Conservation (phyloP, 805 yeast genomes). For the Candida endomychidarum region DNA sequence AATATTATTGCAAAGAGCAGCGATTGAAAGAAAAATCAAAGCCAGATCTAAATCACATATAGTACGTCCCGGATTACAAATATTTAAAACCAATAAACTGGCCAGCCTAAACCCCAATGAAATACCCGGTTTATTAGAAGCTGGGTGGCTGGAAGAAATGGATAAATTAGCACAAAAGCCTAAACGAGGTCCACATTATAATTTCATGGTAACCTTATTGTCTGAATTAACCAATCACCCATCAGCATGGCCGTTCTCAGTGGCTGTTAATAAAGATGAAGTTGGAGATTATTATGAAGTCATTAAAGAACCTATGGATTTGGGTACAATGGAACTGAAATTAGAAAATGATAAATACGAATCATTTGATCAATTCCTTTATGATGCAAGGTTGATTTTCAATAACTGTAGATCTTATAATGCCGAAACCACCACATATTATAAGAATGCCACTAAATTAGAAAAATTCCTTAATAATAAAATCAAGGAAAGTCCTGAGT, state of each 20-base stretch:
- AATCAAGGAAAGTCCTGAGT: conserved; percentile 89
- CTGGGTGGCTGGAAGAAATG: conserved; percentile 99
- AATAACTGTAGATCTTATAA: conserved; percentile 92
- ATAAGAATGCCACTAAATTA: conserved; percentile 88
- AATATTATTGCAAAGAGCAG: conserved; percentile 84
- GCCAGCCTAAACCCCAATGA: conserved; percentile 61
- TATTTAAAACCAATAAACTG: conserved; percentile 56
- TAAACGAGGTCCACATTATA: conserved; percentile 90
- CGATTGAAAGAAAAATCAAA: conserved; percentile 80
- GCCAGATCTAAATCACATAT: conserved; percentile 76
- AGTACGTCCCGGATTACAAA: conserved; percentile 76
- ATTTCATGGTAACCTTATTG: conserved; percentile 84
- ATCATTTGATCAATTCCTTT: conserved; percentile 85
- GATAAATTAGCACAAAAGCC: conserved; percentile 95
- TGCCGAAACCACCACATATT: conserved; percentile 92
- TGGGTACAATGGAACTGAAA: conserved; percentile 92
- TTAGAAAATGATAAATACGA: conserved; percentile 90
- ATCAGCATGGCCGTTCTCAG: conserved; percentile 96
- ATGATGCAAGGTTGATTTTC: conserved; percentile 83
- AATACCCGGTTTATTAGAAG: conserved; percentile 88
- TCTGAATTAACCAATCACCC: conserved; percentile 92
- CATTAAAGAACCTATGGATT: conserved; percentile 97
- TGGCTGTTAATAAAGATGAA: conserved; percentile 89
- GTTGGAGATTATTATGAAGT: conserved; percentile 96
- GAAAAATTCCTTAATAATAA: conserved; percentile 85